Conservation (phyloP, 192 early-diverging fungal genomes). For the Linnemannia exigua region DNA sequence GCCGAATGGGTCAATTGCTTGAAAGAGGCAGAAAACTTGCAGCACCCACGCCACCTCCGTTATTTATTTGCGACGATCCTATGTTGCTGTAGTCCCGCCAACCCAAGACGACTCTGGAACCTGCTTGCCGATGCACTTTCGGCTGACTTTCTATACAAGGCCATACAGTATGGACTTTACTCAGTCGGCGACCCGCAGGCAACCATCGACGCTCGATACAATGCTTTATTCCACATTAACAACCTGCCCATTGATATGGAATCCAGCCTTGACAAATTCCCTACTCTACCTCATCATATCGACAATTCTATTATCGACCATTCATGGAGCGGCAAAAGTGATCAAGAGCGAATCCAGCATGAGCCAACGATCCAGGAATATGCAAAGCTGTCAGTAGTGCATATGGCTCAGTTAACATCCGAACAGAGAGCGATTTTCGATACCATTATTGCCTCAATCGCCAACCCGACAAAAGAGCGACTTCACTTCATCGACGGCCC, state of each 20-base stretch:
- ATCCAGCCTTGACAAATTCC: background rate
- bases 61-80: no score
- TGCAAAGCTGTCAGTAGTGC: background rate
- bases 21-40: no score
- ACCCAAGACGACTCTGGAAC: no score
- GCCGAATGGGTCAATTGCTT: no score
- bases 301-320: background rate
- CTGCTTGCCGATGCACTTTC: no score
- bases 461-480: background rate
- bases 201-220: background rate
- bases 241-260: background rate
- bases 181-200: background rate
- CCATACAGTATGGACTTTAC: background rate
- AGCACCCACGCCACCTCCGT: no score
- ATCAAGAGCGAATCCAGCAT: background rate
- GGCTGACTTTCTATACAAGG: no score
- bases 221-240: background rate
- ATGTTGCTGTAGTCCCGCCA: no score
- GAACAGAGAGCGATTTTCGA: background rate
- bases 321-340: background rate
- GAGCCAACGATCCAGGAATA: background rate
- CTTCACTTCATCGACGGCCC: conserved; percentile 34
- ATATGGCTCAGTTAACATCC: background rate
- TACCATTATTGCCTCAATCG: background rate
- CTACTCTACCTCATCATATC: background rate